phyloP scores from a whole-genome alignment of 495 filamentous ascomycete species.

The Alectoria sarmentosa region DNA sequence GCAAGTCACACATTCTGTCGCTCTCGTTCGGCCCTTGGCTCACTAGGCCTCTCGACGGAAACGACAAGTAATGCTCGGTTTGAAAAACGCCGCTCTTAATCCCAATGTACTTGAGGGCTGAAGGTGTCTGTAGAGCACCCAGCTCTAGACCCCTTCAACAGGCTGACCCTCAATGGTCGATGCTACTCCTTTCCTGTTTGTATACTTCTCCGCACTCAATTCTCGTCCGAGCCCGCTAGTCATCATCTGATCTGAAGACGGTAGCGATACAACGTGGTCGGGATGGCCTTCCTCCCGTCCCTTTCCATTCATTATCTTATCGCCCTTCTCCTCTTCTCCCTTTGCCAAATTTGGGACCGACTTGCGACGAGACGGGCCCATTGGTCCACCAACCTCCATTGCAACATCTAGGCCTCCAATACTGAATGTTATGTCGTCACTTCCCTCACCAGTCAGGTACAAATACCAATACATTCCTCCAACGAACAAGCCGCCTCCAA shows the following conservation, averaged over 20 bases:
- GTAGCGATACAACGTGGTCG: slow-evolving; percentile 14
- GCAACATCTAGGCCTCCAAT: slow-evolving; percentile 16
- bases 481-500: slow-evolving; percentile 47
- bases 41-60: neutral
- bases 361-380: slow-evolving; percentile 2
- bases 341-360: neutral
- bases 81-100: neutral
- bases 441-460: slow-evolving; percentile 19
- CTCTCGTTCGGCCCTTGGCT: neutral
- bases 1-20: neutral
- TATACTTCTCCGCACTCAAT: slow-evolving; percentile 18
- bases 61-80: neutral
- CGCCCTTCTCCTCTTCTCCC: neutral
- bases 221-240: slow-evolving; percentile 19
- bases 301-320: slow-evolving; percentile 6
- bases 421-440: slow-evolving; percentile 18
- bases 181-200: slow-evolving; percentile 9
- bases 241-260: slow-evolving; percentile 16
- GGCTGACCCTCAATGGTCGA: slow-evolving; percentile 10
- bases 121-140: neutral
- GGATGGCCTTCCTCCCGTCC: neutral
- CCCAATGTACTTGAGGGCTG: neutral
- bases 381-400: slow-evolving; percentile 23
- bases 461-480: slow-evolving; percentile 22
- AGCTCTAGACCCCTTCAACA: slow-evolving; percentile 2